Base-by-base conservation (phyloP, 1,284 basidiomycete genomes). In the Irpex lacteus region DNA sequence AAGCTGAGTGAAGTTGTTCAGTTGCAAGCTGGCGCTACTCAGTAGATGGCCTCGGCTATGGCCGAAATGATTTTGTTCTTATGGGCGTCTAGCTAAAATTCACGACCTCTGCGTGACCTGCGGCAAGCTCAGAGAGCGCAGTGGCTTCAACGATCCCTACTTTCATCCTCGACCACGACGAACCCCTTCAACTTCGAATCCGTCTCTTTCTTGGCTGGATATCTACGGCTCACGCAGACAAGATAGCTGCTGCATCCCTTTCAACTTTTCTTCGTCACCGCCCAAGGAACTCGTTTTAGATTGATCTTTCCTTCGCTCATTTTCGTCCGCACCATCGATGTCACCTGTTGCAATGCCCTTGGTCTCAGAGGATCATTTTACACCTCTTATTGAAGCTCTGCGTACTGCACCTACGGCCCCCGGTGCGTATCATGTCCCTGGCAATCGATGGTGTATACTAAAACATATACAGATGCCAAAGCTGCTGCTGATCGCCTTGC, bases 401-500 rank as follows among this genome's bases (percentile, higher is more conserved):
- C 82, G 82, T 66, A 78, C 82, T 47, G 90, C 91, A 18, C 89
- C 91, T 49, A 92, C 91, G 19, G 88, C 83, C 58, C 89, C 89
- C 73, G 90, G 90, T 88, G 66, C 66, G 82, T 74, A 60, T 36
- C 19, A 13, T 36, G 49, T 34, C 54, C 13, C 13, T 36, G 7
- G 11, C 8, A 56, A 36, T 61, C 55, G 21, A 38, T 5, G 11
- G 15, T 8, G 13, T 50, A 37, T 19, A 19, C n/a, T 56, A 37
- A 18, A 15, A 19, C 64, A 62, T 50, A 60, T 34, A 21, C 69
- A 91, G 90, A 93, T 80, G 91, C 90, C 44, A 91, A 91, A 77
- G 90, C 85, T 63, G 90, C 90, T 54, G 89, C 90, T 57, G 91
- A 93, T 77, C 85, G 84, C 71, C 81, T 94, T 65, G 89, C 91